Evolutionary conservation across 768 basidiomycete species (phyloP).

Genomic region (Melanogaster broomeanus): DNA sequence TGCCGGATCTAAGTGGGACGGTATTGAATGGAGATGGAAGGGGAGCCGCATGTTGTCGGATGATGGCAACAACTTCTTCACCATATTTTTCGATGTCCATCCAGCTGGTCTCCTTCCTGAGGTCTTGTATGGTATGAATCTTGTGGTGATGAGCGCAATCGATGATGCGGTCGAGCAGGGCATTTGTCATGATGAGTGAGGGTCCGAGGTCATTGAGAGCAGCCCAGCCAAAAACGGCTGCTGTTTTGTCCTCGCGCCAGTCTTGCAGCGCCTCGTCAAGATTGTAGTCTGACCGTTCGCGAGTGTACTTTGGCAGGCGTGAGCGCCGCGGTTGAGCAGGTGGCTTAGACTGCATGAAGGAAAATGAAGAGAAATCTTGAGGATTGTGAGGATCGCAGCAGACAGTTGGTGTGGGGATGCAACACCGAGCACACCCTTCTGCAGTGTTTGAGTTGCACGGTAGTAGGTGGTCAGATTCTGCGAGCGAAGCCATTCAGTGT

Average conservation of each 20-base stretch:
- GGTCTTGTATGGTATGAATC: slow-evolving; percentile 9
- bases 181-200: slow-evolving; percentile 15
- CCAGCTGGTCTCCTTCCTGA: slow-evolving; percentile 25
- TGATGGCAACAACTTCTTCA: not conserved
- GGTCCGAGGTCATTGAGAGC: slow-evolving; percentile 10
- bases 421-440: slow-evolving; percentile 18
- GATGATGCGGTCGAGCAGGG: slow-evolving; percentile 18
- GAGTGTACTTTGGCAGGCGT: slow-evolving; percentile 5
- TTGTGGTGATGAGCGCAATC: slow-evolving; percentile 25
- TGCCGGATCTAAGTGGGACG: not conserved
- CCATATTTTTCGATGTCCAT: not conserved
- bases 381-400: slow-evolving; percentile 30
- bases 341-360: not conserved
- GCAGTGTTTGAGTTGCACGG: not conserved
- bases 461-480: slow-evolving; percentile 9
- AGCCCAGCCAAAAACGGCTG: slow-evolving; percentile 2
- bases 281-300: not conserved
- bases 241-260: slow-evolving; percentile 13
- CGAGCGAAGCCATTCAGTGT: not conserved
- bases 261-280: slow-evolving; percentile 4
- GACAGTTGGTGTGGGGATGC: slow-evolving; percentile 1
- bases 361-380: not conserved
- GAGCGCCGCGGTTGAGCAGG: not conserved
- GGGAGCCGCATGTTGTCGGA: not conserved
- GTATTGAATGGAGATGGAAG: not conserved